Percentiles rank a stretch among this genome's conserved stretches.
These are phyloP conservation scores for Annona squamosa DNA, from an alignment of 164 flowering plant genomes.

Conservation along the genomic window DNA sequence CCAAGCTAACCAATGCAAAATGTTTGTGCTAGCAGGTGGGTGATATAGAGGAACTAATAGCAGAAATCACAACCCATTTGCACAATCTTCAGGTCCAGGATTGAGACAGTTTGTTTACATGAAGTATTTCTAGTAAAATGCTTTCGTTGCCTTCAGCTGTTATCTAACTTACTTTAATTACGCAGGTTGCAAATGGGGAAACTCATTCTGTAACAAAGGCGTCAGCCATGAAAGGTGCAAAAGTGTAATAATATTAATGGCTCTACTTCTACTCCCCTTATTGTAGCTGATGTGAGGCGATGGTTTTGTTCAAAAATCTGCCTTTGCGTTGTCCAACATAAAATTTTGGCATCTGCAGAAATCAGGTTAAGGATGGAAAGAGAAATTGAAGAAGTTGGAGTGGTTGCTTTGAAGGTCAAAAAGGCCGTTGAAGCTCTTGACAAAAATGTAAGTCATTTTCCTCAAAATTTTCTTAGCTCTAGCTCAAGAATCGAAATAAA, in stretches of 20 bases:
- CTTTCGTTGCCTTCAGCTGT: background rate
- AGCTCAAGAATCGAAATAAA: too few relatives aligned
- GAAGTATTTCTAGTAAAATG: too few relatives aligned
- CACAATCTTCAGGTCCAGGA: conserved; percentile 3
- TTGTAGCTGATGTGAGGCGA: background rate
- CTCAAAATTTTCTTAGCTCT: too few relatives aligned
- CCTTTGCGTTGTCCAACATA: background rate
- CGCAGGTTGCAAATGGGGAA: conserved; percentile 77
- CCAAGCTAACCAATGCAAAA: background rate
- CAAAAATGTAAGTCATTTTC: conserved; percentile 45
- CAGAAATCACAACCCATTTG: conserved; percentile 41
- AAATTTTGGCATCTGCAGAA: conserved; percentile 25
- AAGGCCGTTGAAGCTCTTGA: conserved; percentile 52
- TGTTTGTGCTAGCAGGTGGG: conserved; percentile 27
- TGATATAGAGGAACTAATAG: conserved; percentile 60
- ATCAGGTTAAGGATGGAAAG: conserved; percentile 75
- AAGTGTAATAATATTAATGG: background rate
- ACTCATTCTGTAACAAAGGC: conserved; percentile 74
- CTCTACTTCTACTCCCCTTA: background rate
- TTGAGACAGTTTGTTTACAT: too few relatives aligned
- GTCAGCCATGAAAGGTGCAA: conserved; percentile 67
- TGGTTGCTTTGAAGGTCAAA: conserved; percentile 54
- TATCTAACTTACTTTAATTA: background rate
- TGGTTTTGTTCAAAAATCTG: background rate
- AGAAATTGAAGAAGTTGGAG: conserved; percentile 72